phyloP scores from a whole-genome alignment of 805 yeast species.

The Debaryomyces tyrocola region DNA sequence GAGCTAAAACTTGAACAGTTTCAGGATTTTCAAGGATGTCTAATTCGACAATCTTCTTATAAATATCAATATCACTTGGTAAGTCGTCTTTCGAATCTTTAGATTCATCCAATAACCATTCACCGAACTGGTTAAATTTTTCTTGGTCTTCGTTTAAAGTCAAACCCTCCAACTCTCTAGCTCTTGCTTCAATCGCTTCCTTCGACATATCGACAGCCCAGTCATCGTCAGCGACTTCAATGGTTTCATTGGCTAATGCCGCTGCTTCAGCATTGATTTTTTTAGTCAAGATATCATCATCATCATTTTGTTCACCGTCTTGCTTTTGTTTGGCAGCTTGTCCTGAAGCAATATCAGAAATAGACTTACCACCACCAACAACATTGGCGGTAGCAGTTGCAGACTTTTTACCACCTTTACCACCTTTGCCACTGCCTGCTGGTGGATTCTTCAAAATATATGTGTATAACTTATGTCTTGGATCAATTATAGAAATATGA shows the following conservation, averaged over 20 bases:
- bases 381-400: slow-evolving; percentile 90
- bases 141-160: slow-evolving; percentile 46
- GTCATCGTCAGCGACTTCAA: slow-evolving; percentile 81
- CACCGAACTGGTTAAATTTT: slow-evolving; percentile 77
- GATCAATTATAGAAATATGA: slow-evolving; percentile 77
- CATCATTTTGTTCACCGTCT: slow-evolving; percentile 37
- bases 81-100: slow-evolving; percentile 57
- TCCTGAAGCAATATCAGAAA: slow-evolving; percentile 70
- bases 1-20: slow-evolving; percentile 89
- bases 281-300: slow-evolving; percentile 73
- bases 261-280: slow-evolving; percentile 86
- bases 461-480: slow-evolving; percentile 82
- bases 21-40: slow-evolving; percentile 70
- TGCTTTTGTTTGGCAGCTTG: slow-evolving; percentile 24
- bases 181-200: slow-evolving; percentile 93
- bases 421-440: slow-evolving; percentile 46
- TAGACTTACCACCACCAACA: slow-evolving; percentile 83
- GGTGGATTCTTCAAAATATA: slow-evolving; percentile 91
- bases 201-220: slow-evolving; percentile 98
- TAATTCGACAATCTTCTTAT: slow-evolving; percentile 81
- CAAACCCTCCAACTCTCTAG: slow-evolving; percentile 76
- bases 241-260: slow-evolving; percentile 45
- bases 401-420: slow-evolving; percentile 66
- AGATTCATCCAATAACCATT: slow-evolving; percentile 67
- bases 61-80: slow-evolving; percentile 87